Evolutionary conservation across 768 basidiomycete genomes (phyloP), one percentile per base, ranked within the genome.

Genomic region (Termitomyces sp.): DNA sequence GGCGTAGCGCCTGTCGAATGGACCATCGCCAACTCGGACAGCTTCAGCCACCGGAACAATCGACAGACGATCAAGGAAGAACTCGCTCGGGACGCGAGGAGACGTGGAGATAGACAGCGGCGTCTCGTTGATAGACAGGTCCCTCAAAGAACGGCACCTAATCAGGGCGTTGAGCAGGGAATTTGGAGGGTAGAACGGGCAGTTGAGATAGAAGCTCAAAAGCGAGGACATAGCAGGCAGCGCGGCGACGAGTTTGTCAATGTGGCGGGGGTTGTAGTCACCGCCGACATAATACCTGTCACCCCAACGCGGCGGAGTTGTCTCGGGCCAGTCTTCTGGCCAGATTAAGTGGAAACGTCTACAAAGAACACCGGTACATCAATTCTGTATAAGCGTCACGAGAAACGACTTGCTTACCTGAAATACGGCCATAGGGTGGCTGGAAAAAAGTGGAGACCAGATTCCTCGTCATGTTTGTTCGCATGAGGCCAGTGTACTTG

Each of bases 241-340:
- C 3, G 75, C 74, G 8, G 63, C 55, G 46, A 73, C 71, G 26
- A 79, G 69, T 57, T 73, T 72, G 59, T 74, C 70, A 18, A 77
- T 65, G 61, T 74, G 71, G 49, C 69, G 68, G 38, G 75, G 75
- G 44, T 69, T 63, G 41, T 75, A 74, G 53, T 72, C 70, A 5
- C 75, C 75, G 1, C 71, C 69, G 13, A 67, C 56, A 38, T 72
- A 72, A 58, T 70, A 72, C 47, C 69, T 71, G 54, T 73, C 70
- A 43, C 75, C 77, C 73, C 73, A 76, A n/a, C 70, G 69, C 1
- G 76, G 75, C 7, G 75, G 77, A 5, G 67, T 66, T 12, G 74
- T 63, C 50, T 79, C 77, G 3, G 74, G 73, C 77, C 77, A 78
- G 50, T 77, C 72, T 60, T 78, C 77, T 12, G 77, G 77, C 77